Base-by-base conservation (phyloP, 192 early-diverging fungal genomes). In the Entomortierella chlamydospora region DNA sequence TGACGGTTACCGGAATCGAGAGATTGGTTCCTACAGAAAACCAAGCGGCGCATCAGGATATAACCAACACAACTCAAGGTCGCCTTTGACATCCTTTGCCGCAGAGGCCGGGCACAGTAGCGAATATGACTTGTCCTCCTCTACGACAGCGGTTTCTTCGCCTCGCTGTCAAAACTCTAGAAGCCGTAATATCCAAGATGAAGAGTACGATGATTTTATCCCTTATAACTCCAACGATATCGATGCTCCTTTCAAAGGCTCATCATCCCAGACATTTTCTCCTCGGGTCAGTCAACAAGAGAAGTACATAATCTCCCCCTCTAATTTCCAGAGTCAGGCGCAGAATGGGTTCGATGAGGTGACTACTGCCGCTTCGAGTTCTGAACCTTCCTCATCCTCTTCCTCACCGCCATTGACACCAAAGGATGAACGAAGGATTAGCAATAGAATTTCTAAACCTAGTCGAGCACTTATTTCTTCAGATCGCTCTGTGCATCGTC, bases 1-100 rank as follows among this genome's bases (percentile, higher is more conserved):
- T 47, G 12, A 20, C 20, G n/a, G n/a, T n/a, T n/a, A n/a, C n/a
- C n/a, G n/a, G 20, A 47, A 20, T 15, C 12, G 45, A 20, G 20
- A 47, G 15, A 12, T n/a, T n/a, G n/a, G 45, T 20, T 47, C 15
- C 45, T 15, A 20, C 15, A 15, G 15, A 11, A 20, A 17, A 11
- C 45, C 45, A 9, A 9, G 6, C 13, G 39, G 39, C 45, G 45
- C 4, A 47, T 37, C 4, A 12, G 15, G 45, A 20, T 20, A 47
- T 20, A 3, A 47, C 20, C 33, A 31, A 33, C 55, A 79, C 25
- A 61, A 61, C 62, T 79, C 76, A 2, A 66, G 68, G 12, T 79
- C 76, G 1, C 68, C 68, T 0, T 55, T 79, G 62, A 66, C 76
- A 0, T 70, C 76, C 25, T 61, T 55, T 56, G 57, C 68, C 1